Conservation (phyloP, 192 early-diverging fungal species). For the Backusella liffmaniae region DNA sequence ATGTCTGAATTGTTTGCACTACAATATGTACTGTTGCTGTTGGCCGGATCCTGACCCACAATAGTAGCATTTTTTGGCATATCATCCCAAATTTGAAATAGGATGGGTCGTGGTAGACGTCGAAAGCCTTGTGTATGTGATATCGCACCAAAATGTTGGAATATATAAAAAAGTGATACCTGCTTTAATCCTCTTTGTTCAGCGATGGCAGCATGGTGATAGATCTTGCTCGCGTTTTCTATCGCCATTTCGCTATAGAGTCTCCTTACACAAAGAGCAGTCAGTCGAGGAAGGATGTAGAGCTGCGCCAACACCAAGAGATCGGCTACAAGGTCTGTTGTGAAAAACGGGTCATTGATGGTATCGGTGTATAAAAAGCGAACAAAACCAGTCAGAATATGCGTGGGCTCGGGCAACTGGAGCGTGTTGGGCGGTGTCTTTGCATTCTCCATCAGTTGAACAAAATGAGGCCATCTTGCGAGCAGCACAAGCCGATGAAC, state of each 20-base stretch:
- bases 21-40: background rate
- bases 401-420: conserved; percentile 52
- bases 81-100: conserved; percentile 61
- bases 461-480: conserved; percentile 67
- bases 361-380: conserved; percentile 60
- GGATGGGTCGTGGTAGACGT: conserved; percentile 44
- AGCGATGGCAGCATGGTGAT: conserved; percentile 49
- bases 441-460: conserved; percentile 44
- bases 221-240: conserved; percentile 55
- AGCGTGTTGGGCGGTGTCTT: conserved; percentile 43
- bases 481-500: conserved; percentile 59
- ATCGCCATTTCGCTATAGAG: conserved; percentile 51
- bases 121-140: conserved; percentile 55
- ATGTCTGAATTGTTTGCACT: background rate
- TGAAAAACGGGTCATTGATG: conserved; percentile 32
- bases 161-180: conserved; percentile 51
- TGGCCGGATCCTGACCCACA: conserved; percentile 5
- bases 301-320: conserved; percentile 60
- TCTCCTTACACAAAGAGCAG: conserved; percentile 43
- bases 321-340: conserved; percentile 44
- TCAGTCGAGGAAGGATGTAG: conserved; percentile 55
- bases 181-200: conserved; percentile 53
- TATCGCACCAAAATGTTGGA: conserved; percentile 59
- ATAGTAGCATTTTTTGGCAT: conserved; percentile 43
- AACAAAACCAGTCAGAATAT: conserved; percentile 52